Percentiles rank a stretch among this genome's conserved stretches.
Evolutionary conservation across 805 yeast species (phyloP).

Genomic region (Monosporozyma yasuniensis): DNA sequence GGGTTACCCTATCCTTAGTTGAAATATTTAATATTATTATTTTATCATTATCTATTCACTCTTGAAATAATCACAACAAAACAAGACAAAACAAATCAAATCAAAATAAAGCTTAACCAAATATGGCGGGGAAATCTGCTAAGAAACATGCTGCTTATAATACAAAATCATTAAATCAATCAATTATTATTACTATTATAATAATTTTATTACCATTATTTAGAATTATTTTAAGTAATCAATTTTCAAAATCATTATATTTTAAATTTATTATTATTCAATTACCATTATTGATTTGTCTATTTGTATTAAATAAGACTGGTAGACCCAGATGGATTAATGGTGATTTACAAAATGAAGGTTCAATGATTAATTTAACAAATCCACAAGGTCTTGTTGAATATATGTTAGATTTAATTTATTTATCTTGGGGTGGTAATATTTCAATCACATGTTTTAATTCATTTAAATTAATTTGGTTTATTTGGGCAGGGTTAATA

Average conservation of each 20-base stretch:
- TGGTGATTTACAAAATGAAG: constrained; percentile 25
- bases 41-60: too few species aligned
- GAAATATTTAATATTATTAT: too few species aligned
- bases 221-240: constrained; percentile 29
- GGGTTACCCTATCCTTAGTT: background rate
- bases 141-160: constrained; percentile 41
- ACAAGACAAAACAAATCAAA: background rate
- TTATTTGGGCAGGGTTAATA: constrained; percentile 17
- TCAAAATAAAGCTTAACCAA: too few species aligned
- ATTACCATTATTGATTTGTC: constrained; percentile 30
- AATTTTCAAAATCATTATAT: constrained; percentile 7
- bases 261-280: constrained; percentile 21
- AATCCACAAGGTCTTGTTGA: constrained; percentile 41
- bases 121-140: constrained; percentile 53
- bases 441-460: constrained; percentile 37
- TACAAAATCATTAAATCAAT: constrained; percentile 12
- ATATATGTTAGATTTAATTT: constrained; percentile 47
- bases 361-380: constrained; percentile 35
- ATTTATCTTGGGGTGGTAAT: constrained; percentile 43
- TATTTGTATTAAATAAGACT: constrained; percentile 38
- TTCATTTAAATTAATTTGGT: constrained; percentile 37
- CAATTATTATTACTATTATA: constrained; percentile 22
- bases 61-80: too few species aligned
- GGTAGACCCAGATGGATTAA: constrained; percentile 39
- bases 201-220: constrained; percentile 25